Percentiles rank a stretch among this genome's conserved stretches.
phyloP scores from a whole-genome alignment of 2,329 filamentous ascomycete species.

The Chaetomiaceae sp. region DNA sequence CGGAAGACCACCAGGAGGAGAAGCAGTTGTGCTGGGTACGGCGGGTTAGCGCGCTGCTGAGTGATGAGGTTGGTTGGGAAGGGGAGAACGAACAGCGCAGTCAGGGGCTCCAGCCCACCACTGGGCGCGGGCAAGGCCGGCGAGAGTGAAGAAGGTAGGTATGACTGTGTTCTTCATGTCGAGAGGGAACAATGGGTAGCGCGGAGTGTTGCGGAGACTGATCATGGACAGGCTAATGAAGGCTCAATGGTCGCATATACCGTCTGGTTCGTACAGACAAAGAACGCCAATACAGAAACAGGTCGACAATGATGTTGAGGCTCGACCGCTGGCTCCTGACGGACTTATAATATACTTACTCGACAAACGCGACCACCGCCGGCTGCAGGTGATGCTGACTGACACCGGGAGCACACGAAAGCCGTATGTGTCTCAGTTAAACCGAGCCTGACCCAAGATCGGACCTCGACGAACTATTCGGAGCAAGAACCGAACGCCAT shows the following conservation, averaged over 20 bases:
- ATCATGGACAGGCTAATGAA: too few relatives aligned
- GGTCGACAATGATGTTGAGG: too few relatives aligned
- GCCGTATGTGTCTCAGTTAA: background rate
- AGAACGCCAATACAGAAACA: too few relatives aligned
- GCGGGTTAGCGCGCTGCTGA: slow-evolving; percentile 7
- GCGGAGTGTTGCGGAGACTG: background rate
- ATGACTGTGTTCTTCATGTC: slow-evolving; percentile 33
- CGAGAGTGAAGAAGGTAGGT: slow-evolving; percentile 27
- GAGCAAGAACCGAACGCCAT: background rate
- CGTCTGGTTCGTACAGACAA: too few relatives aligned
- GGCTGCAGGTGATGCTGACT: background rate
- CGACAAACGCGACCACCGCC: too few relatives aligned
- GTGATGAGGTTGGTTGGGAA: background rate
- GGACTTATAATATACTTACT: too few relatives aligned
- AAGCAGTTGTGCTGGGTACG: slow-evolving; percentile 38
- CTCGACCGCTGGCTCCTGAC: too few relatives aligned
- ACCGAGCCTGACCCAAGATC: background rate
- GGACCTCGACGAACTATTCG: background rate
- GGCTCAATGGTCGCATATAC: too few relatives aligned
- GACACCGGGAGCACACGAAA: background rate
- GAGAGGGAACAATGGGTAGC: slow-evolving; percentile 2
- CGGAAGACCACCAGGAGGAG: slow-evolving; percentile 34
- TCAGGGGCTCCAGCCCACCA: slow-evolving; percentile 42
- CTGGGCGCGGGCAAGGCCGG: slow-evolving; percentile 30
- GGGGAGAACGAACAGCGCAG: slow-evolving; percentile 37